Base-by-base conservation (phyloP, 192 early-diverging fungal species). In the Coemansia sp. region DNA sequence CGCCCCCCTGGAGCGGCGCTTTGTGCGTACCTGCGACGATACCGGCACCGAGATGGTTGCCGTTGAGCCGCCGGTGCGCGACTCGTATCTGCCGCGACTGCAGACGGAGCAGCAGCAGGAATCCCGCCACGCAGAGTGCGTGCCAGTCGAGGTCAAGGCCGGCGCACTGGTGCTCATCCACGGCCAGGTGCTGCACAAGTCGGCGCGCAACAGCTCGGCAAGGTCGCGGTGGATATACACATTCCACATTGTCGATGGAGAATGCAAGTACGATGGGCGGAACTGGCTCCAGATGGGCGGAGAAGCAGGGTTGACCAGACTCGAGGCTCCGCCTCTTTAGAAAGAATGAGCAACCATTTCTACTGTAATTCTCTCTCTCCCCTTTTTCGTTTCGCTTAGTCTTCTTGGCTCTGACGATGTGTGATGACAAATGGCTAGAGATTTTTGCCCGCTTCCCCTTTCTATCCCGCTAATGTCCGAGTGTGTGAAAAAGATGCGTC, bases 191-290 rank as follows among this genome's bases (percentile, higher is more conserved):
- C 65, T 93, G 48, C 96, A 96, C 72, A 88, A 90, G 73, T 95
- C 93, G 5, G 87, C 88, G 38, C 90, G 87, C 57, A 98, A 98
- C 74, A 64, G 67, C 13, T 94, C 92, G 25, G 69, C 78, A 43
- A 87, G 89, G 68, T 91, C 90, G 40, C 89, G 96, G 6, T 95
- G 86, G 76, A 95, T 96, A 54, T 98, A 98, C 75, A 98, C 96
- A 0, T 98, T 98, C 86, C 96, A 98, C 76, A 85, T 90, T 19
- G 90, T 98, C 72, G 96, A 98, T 46, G 93, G 93, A 6, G 48
- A 71, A 1, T 84, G 82, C 8, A 49, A 76, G 16, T 96, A 98
- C 61, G 87, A 90, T 43, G 70, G 66, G 16, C 86, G 90, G 63
- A 98, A 98, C 76, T 97, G 95, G 95, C 81, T 87, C 60, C 83